These are phyloP conservation scores for Bryum argenteum DNA, from an alignment of 225 moss, liverwort and hornwort species.

Conservation along the genomic window DNA sequence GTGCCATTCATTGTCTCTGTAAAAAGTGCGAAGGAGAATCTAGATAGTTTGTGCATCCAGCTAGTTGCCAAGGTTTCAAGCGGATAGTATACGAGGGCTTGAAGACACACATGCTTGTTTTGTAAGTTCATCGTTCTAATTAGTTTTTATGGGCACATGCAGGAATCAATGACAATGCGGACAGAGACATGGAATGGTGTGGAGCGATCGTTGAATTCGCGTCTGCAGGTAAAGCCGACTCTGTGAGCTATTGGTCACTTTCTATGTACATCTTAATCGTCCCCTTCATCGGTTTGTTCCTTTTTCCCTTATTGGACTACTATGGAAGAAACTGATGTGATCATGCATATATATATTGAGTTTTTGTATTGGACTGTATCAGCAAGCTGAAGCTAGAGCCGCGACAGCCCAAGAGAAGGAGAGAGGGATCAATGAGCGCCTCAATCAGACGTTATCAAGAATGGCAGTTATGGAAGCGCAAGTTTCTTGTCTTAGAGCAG, in stretches of 20 bases:
- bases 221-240: conserved; percentile 58
- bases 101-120: conserved; percentile 17
- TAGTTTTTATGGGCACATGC: conserved; percentile 21
- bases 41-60: not conserved
- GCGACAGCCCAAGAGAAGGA: conserved; percentile 93
- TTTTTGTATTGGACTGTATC: conserved; percentile 27
- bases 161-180: conserved; percentile 86
- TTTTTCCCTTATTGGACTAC: conserved; percentile 3
- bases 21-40: not conserved
- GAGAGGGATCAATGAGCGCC: conserved; percentile 77
- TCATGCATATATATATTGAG: conserved; percentile 19
- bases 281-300: not conserved
- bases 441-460: conserved; percentile 87
- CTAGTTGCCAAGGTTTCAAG: conserved; percentile 24
- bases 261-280: not conserved
- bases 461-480: conserved; percentile 99
- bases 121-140: not conserved
- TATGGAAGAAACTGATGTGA: conserved; percentile 10
- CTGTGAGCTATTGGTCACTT: conserved; percentile 7
- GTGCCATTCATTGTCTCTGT: conserved; percentile 10
- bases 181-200: conserved; percentile 89
- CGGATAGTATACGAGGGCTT: not conserved
- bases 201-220: conserved; percentile 88
- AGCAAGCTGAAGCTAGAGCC: conserved; percentile 94
- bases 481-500: conserved; percentile 87